A percentile compares a stretch with the other conserved stretches of the same genome.
Evolutionary conservation across 1,284 basidiomycete genomes (phyloP).

Genomic region (Termitomyces sp.): DNA sequence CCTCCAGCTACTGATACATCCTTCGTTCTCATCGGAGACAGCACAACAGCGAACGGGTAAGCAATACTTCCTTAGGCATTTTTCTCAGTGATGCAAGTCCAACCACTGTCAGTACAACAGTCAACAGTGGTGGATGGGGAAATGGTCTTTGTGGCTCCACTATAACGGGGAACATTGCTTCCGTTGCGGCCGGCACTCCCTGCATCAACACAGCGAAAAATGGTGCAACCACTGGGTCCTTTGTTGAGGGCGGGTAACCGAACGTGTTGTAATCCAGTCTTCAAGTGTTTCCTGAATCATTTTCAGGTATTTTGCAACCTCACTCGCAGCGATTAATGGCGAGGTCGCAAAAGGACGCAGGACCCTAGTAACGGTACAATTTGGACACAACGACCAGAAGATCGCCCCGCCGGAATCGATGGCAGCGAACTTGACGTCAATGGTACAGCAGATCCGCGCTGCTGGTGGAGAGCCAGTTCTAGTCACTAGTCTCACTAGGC

Average conservation of each 20-base stretch:
- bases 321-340: slow-evolving; percentile 23
- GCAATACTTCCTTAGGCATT: neutral
- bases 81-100: neutral
- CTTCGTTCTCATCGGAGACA: slow-evolving; percentile 2
- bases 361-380: slow-evolving; percentile 40
- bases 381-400: slow-evolving; percentile 45
- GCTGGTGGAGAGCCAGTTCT: slow-evolving; percentile 39
- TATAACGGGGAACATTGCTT: slow-evolving; percentile 30
- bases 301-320: neutral
- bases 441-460: slow-evolving; percentile 35
- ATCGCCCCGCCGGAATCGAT: slow-evolving; percentile 42
- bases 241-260: neutral
- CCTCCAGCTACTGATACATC: neutral
- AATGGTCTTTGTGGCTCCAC: slow-evolving; percentile 40
- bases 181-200: slow-evolving; percentile 19
- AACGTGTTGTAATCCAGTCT: neutral
- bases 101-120: slow-evolving; percentile 24
- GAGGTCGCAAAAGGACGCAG: slow-evolving; percentile 34
- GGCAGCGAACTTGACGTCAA: slow-evolving; percentile 38
- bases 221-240: neutral
- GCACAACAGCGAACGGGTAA: slow-evolving; percentile 1
- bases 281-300: neutral
- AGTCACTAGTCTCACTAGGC: slow-evolving; percentile 38
- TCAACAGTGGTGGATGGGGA: slow-evolving; percentile 36
- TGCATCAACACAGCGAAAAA: slow-evolving; percentile 1